Evolutionary conservation across 1,284 basidiomycete genomes (phyloP).

Genomic region (Microbotryum intermedium): DNA sequence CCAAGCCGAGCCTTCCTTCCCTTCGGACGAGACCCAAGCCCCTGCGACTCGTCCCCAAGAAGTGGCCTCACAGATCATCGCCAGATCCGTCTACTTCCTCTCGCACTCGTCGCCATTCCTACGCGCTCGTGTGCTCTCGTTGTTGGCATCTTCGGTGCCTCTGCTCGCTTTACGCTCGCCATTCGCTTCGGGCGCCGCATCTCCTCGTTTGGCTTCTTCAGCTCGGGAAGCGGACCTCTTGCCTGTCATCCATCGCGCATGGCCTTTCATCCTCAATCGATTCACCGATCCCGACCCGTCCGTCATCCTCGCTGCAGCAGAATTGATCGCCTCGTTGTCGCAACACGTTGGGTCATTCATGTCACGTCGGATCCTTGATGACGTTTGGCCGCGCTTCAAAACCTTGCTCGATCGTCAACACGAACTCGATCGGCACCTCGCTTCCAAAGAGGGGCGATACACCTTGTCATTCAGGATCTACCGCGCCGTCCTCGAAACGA

Average conservation of each 20-base stretch:
- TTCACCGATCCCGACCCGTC: slow-evolving; percentile 45
- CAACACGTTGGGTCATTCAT: slow-evolving; percentile 69
- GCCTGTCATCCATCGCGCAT: slow-evolving; percentile 71
- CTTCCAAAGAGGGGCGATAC: slow-evolving; percentile 43
- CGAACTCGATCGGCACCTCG: slow-evolving; percentile 53
- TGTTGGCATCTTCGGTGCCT: slow-evolving; percentile 62
- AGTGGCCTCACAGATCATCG: slow-evolving; percentile 50
- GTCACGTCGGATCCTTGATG: slow-evolving; percentile 70
- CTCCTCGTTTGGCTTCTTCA: slow-evolving; percentile 19
- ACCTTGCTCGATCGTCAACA: slow-evolving; percentile 51
- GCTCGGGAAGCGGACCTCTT: slow-evolving; percentile 57
- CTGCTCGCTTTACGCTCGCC: slow-evolving; percentile 49
- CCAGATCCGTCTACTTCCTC: slow-evolving; percentile 76
- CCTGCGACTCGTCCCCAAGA: slow-evolving; percentile 7
- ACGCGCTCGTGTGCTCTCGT: slow-evolving; percentile 64
- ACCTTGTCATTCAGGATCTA: slow-evolving; percentile 69
- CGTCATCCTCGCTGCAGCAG: slow-evolving; percentile 64
- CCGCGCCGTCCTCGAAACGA: slow-evolving; percentile 59
- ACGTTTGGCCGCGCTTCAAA: slow-evolving; percentile 76
- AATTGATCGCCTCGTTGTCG: slow-evolving; percentile 59
- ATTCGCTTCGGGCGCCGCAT: neutral
- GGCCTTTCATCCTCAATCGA: slow-evolving; percentile 80
- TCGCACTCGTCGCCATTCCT: slow-evolving; percentile 76
- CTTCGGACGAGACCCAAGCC: neutral
- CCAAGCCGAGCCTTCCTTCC: neutral